Evolutionary conservation across 495 filamentous ascomycete species (phyloP), one percentile per base, ranked within the genome.

Genomic region (Xylaria acuta): DNA sequence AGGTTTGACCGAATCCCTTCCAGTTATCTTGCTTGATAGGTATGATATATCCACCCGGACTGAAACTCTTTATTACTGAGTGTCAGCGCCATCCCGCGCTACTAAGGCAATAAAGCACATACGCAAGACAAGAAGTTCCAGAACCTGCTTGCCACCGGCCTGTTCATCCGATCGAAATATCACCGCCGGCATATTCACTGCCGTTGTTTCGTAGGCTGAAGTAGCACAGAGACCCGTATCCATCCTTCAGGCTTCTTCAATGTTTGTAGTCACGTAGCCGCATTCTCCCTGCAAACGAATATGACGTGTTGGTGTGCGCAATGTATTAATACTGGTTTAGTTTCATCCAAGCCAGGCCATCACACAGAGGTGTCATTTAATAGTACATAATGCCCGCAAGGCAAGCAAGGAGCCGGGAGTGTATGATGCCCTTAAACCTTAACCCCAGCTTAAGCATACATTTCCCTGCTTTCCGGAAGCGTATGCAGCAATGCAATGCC

Each of bases 341-440:
- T 40, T 12, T 67, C 11, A 6, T 54, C 45, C n/a, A 40, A 22
- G 18, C 34, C 36, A 40, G 34, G 25, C 53, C 40, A 22, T 60
- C 56, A 47, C 62, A 41, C 36, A 45, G n/a, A 59, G 30, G 18
- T 59, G 20, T 34, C 36, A 38, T 56, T 53, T 1, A 40, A 56
- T 30, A 58, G 36, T 58, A 58, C 34, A 45, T 58, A 27, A 60
- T 69, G n/a, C n/a, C 53, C 30, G 56, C 30, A 49, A 60, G 67
- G 30, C 25, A 45, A 54, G 47, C 40, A 59, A 41, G 47, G 40
- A 36, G 8, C 9, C 20, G 14, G 2, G 54, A 36, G 54, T 22
- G n/a, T 22, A 53, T 62, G 25, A 9, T 20, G n/a, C 43, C 36
- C 38, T 64, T 47, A 45, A 64, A 54, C 59, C 38, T 64, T 64